Conservation (phyloP, 1,284 basidiomycete genomes). For the Meripilus lineatus region DNA sequence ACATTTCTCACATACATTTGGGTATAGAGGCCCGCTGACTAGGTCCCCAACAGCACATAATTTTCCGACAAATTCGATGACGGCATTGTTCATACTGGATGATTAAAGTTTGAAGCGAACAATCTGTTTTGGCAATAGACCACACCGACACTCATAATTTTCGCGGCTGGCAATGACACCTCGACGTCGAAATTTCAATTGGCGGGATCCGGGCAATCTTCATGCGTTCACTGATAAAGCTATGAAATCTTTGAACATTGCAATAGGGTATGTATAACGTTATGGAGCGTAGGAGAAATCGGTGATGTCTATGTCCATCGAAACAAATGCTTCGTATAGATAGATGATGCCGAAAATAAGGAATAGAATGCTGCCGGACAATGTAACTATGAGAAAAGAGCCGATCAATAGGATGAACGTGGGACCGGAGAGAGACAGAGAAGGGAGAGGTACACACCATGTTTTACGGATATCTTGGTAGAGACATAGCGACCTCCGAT, state of each 20-base stretch:
- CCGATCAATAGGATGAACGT: slow-evolving; percentile 4
- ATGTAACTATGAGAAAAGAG: slow-evolving; percentile 56
- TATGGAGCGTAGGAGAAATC: slow-evolving; percentile 23
- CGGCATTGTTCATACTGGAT: too few species aligned
- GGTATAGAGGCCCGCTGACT: too few species aligned
- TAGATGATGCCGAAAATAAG: slow-evolving; percentile 79
- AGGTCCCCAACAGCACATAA: too few species aligned
- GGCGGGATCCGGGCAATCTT: too few species aligned
- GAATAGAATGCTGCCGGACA: slow-evolving; percentile 81
- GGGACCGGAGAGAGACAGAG: slow-evolving; percentile 4
- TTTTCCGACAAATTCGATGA: too few species aligned
- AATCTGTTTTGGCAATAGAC: too few species aligned
- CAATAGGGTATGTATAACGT: slow-evolving; percentile 9
- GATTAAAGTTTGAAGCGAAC: too few species aligned
- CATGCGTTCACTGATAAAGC: too few species aligned
- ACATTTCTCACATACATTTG: too few species aligned
- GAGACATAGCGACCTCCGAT: slow-evolving; percentile 89
- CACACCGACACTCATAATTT: too few species aligned
- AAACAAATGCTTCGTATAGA: slow-evolving; percentile 60
- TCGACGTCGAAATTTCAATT: too few species aligned
- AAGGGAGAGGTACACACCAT: slow-evolving; percentile 52
- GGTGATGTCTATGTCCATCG: slow-evolving; percentile 29
- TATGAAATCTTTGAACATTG: background rate
- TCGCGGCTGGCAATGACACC: too few species aligned
- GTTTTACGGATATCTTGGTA: slow-evolving; percentile 92